phyloP scores from a whole-genome alignment of 495 filamentous ascomycete species.

The Penicillium alfredii region DNA sequence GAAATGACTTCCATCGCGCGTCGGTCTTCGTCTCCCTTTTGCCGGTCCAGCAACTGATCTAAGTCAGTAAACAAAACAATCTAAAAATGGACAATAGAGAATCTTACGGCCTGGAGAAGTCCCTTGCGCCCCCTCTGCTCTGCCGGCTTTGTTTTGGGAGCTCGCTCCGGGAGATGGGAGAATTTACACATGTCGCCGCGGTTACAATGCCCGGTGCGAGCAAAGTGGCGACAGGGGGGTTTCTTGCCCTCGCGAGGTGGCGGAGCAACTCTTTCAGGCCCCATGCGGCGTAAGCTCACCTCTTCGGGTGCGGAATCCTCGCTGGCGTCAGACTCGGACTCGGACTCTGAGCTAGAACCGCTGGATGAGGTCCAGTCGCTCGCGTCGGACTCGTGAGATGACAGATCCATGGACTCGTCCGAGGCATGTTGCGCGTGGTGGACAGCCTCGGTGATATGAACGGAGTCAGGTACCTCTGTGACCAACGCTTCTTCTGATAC shows the following conservation, averaged over 20 bases:
- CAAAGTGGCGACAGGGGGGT: conserved; percentile 40
- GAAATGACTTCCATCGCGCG: conserved; percentile 40
- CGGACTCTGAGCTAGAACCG: conserved; percentile 26
- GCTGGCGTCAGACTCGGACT: conserved; percentile 30
- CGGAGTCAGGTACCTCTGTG: conserved; percentile 7
- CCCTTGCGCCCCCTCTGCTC: conserved; percentile 39
- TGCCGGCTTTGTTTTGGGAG: conserved; percentile 24
- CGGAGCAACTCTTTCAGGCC: conserved; percentile 38
- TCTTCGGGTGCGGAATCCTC: conserved; percentile 40
- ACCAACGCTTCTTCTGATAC: not conserved
- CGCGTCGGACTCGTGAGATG: conserved; percentile 18
- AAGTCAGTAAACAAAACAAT: conserved; percentile 10
- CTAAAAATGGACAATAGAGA: conserved; percentile 1
- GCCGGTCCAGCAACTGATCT: conserved; percentile 40
- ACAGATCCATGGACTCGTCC: conserved; percentile 8
- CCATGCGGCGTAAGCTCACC: conserved; percentile 33
- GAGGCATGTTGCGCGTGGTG: not conserved
- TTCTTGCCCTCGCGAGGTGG: conserved; percentile 37
- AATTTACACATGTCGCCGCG: conserved; percentile 44
- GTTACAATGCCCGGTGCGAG: conserved; percentile 39
- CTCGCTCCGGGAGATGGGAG: conserved; percentile 32
- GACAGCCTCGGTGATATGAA: conserved; percentile 17
- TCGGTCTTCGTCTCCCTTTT: conserved; percentile 40
- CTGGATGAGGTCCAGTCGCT: conserved; percentile 37
- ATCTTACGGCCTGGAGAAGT: conserved; percentile 48